A percentile compares a stretch with the other conserved stretches of the same genome.
Conservation (phyloP, 2,329 filamentous ascomycete species). For the Colletotrichum plurivorum region DNA sequence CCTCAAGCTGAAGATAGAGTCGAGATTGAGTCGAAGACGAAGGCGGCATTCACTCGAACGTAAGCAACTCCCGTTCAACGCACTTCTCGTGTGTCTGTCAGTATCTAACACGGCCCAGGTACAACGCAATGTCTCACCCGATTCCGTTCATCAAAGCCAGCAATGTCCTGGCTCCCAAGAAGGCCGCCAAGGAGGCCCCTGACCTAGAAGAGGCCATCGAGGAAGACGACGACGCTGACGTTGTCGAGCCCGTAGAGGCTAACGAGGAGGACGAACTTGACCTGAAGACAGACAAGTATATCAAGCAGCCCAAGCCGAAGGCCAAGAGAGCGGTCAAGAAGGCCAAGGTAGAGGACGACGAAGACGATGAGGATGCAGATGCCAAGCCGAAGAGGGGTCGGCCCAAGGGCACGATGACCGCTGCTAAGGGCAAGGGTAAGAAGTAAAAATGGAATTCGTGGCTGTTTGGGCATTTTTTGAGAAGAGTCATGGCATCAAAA, state of each 20-base stretch:
- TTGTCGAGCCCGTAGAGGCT: constrained; percentile 69
- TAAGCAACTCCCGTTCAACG: constrained; percentile 63
- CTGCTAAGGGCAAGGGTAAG: constrained; percentile 65
- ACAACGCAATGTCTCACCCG: constrained; percentile 89
- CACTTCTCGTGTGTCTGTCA: not conserved
- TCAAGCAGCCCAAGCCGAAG: constrained; percentile 87
- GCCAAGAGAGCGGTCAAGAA: constrained; percentile 56
- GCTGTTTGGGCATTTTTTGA: not conserved
- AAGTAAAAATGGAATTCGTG: constrained; percentile 40
- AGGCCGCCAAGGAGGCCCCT: constrained; percentile 80
- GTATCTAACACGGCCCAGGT: constrained; percentile 63
- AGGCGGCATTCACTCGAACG: constrained; percentile 89
- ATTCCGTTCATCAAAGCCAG: constrained; percentile 97
- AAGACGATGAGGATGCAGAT: constrained; percentile 65
- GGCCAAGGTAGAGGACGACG: constrained; percentile 62
- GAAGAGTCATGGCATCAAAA: not conserved
- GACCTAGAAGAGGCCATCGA: constrained; percentile 98
- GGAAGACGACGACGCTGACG: constrained; percentile 84
- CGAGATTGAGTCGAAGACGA: constrained; percentile 87
- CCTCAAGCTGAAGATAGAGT: constrained; percentile 82
- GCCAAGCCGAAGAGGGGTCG: constrained; percentile 67
- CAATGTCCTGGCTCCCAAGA: constrained; percentile 80
- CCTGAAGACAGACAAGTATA: constrained; percentile 94
- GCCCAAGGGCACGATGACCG: constrained; percentile 55
- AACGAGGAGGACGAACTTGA: constrained; percentile 85